Evolutionary conservation across 148 eudicot genomes (phyloP).

Genomic region (Beta vulgaris): DNA sequence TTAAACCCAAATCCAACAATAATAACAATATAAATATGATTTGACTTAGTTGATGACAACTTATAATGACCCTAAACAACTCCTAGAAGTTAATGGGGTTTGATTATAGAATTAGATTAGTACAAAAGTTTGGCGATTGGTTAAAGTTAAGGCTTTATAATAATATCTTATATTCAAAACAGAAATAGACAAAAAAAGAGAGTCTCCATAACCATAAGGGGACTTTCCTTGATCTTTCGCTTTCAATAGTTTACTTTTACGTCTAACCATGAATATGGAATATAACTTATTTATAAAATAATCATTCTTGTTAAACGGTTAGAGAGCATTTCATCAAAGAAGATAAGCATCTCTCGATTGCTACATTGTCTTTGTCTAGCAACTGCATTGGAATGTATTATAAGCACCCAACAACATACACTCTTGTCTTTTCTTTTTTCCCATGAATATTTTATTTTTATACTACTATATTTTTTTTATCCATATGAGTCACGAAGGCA

Average conservation of each 20-base stretch:
- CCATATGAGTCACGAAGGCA: too few species aligned
- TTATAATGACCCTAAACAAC: not conserved
- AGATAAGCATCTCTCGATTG: slow-evolving; percentile 35
- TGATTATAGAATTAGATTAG: not conserved
- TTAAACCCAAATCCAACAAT: not conserved
- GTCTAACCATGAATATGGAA: slow-evolving; percentile 20
- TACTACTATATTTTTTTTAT: too few species aligned
- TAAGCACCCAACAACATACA: slow-evolving; percentile 7
- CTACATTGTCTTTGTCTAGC: slow-evolving; percentile 32
- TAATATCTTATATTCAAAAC: not conserved
- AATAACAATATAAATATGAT: too few species aligned
- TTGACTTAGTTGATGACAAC: too few species aligned
- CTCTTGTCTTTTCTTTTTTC: not conserved
- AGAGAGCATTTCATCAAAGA: slow-evolving; percentile 20
- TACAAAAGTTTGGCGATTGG: slow-evolving; percentile 12
- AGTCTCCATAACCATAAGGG: slow-evolving; percentile 8
- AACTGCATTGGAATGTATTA: slow-evolving; percentile 21
- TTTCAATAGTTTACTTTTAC: slow-evolving; percentile 27
- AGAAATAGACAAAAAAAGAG: slow-evolving; percentile 12
- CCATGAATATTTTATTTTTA: not conserved
- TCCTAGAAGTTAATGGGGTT: not conserved
- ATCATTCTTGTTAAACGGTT: slow-evolving; percentile 16
- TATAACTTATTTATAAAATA: not conserved
- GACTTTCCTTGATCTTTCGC: slow-evolving; percentile 26
- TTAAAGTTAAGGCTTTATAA: not conserved